Base-by-base conservation (phyloP, 1,139 yeast species). In the Hemisphaericaspora xylofermentans region DNA sequence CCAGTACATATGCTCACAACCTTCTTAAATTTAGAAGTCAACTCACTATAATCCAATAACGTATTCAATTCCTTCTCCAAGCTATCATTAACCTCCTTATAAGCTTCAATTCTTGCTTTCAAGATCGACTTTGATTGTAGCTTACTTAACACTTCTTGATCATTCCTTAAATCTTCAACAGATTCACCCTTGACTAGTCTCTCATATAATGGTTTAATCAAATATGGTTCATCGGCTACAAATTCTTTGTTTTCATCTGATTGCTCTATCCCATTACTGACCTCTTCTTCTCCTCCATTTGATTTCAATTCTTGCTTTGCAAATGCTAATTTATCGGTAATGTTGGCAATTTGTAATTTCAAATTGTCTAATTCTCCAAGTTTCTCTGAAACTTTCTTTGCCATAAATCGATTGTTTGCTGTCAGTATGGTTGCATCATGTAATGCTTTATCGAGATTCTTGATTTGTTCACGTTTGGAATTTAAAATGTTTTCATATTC, bases 1-100 rank as follows among this genome's bases (percentile, higher is more conserved):
- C 94, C 93, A 3, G 96, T 86, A 66, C 98, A 91, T 43, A 88
- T 72, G 34, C 96, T 83, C 30, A 93, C 93, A 17, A 93, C 96
- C 53, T 87, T 78, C 55, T 94, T 82, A 66, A 89, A 93, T 60
- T 91, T 91, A 27, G 81, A 74, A 46, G 95, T 96, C 43, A 91
- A 70, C 48, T 78, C 84, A 30, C 79, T 73, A 43, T 83, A 72
- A 41, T 73, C 72, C 34, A 66, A 61, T 46, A 88, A 67, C n/a
- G 48, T 45, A 34, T 64, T 66, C 38, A 68, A 63, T 53, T 87
- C 89, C 50, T 79, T 78, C 47, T 78, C 80, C 26, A 64, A 49
- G 13, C 49, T 55, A 2, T 46, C 41, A 45, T 64, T 64, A 13
- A 64, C 50, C 38, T 58, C 53, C 48, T 76, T 73, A 62, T 93